Base-by-base conservation (phyloP, 164 flowering plant genomes). In the Kalanchoe fedtschenkoi region DNA sequence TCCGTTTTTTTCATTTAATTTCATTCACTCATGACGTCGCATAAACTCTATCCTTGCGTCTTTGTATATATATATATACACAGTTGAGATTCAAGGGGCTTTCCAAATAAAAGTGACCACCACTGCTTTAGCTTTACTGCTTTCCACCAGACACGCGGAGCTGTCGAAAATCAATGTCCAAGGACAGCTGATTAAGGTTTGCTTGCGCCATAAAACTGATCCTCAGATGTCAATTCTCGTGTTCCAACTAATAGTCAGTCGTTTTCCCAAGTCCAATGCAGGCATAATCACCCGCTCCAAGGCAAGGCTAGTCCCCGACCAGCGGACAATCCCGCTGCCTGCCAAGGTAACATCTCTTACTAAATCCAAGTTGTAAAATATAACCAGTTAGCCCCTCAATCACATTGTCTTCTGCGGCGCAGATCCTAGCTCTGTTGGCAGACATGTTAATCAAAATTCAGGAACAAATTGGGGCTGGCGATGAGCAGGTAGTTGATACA, bases 91-190 rank as follows among this genome's bases (percentile, higher is more conserved):
- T 65, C 95, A 82, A 69, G 99, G 99, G 41, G 72, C 86, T 6
- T 93, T 88, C 68, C 89, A 86, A 72, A 93, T 90, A 64, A 93
- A 90, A 78, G 93, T 93, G 28, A 87, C 93, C 26, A 88, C 95
- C 8, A 81, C 83, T 68, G 99, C 97, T 61, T 79, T 93, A 79
- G 92, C 96, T 47, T 68, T 93, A 37, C 61, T 93, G 74, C 84
- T 93, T 24, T 75, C 90, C 43, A 73, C 96, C 1, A 79, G 74
- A 66, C 96, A 88, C 75, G 64, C 53, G 54, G 89, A 81, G 66
- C 53, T 93, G 70, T 78, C 67, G 62, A 85, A 80, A 63, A 73
- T 85, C 51, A 66, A 70, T 70, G 96, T 90, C 21, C 88, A 81
- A 62, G 95, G 97, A 62, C 76, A 84, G 68, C 79, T 88, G 28